Evolutionary conservation across 2,329 filamentous ascomycete species (phyloP), one percentile per base, ranked within the genome.

Genomic region (Plectosphaerella sp.): DNA sequence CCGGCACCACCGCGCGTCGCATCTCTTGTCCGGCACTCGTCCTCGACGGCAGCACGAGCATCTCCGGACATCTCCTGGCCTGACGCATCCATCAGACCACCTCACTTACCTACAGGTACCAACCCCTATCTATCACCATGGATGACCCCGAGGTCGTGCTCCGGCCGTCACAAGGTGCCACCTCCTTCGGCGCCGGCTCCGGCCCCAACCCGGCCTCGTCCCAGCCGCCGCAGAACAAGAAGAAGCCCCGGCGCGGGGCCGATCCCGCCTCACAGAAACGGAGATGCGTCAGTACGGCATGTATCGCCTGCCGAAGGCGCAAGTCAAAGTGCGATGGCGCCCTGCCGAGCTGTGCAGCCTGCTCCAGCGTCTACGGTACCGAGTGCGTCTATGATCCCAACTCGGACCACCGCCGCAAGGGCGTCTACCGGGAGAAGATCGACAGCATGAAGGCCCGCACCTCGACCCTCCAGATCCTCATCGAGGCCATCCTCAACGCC

Each of bases 361-460:
- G 94, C 71, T 85, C 89, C 56, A 96, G 91, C 60, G 93, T 97
- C 51, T 97, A 99, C 66, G 83, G 84, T 55, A 94, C 89, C 55
- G 84, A 89, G 72, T 97, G 94, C 68, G 79, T 97, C 58, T 97
- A 97, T 76, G 93, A 97, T 65, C 93, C 92, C 4, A 95, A 92
- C 65, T 96, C 92, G 53, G 94, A 99, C 68, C 92, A 97, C 68
- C 88, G 94, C 48, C 87, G 94, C 48, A 97, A 97, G 68, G 94
- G 94, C 54, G 94, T 97, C 47, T 97, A 97, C 69, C 92, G 93
- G 64, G 91, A 96, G 70, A 94, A 96, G 68, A 84, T 88, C 22
- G 92, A 96, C 68, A 90, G 83, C 64, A 80, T 93, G 67, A 95
- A 95, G 72, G 92, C 91, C 20, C 85, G 85, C 57, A 91, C 87